Evolutionary conservation across 192 early-diverging fungal species (phyloP), one percentile per base, ranked within the genome.

Genomic region (Coemansia sp.): DNA sequence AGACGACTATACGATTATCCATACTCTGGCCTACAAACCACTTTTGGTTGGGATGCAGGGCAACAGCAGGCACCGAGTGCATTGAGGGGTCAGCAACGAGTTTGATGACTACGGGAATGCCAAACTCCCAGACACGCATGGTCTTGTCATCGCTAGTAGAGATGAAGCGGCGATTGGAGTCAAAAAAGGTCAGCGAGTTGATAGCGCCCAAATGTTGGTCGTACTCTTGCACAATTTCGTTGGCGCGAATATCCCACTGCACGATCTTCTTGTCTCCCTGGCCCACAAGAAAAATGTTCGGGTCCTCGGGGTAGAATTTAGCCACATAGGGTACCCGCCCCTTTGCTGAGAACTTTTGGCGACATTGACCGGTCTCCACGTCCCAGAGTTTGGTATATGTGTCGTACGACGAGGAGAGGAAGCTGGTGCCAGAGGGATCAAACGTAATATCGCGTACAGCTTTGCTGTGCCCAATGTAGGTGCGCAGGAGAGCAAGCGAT

Each of bases 101-200:
- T 82, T 97, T 97, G 84, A 99, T 96, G 36, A 96, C 94, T 3
- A 99, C 94, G 3, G 97, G 97, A 67, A 99, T 99, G 65, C 93
- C 96, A 73, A 87, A 96, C 83, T 99, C 97, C 97, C 97, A 99
- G 51, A 90, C 94, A 45, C 97, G 88, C 62, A 99, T 74, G 18
- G 92, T 93, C 77, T 99, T 99, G 84, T 99, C 97, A 76, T 99
- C 96, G 34, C 89, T 92, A 3, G 97, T 97, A 10, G 94, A 93
- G 34, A 99, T 88, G 65, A 99, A 99, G 28, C 95, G 85, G 43
- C 95, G 83, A 77, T 93, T 93, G 10, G 94, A 90, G 66, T 98
- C 95, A 11, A 96, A 89, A 85, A 99, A 99, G 0, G 95, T 98
- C 63, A 99, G 92, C 33, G 94, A 92, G 69, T 97, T 99, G 43